Base-by-base conservation (phyloP, 139 green algal genomes). In the Pleodorina starrii region DNA sequence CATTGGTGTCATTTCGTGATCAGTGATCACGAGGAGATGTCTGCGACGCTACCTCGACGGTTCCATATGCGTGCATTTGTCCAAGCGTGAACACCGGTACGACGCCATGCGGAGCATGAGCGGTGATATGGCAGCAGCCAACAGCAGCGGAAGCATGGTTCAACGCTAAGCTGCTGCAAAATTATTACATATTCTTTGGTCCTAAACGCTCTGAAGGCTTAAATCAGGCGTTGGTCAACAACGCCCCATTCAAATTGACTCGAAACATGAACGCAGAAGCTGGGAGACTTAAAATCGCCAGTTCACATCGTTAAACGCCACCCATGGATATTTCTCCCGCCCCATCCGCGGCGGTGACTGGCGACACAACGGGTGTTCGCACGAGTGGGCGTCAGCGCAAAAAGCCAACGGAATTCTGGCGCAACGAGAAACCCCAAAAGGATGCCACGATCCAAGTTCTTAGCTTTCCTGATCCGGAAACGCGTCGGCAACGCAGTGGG, bases 321-420 rank as follows among this genome's bases (percentile, higher is more conserved):
- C n/a, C 29, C 35, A 87, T 87, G 80, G 80, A 77, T 5, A 6
- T 42, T 19, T 77, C 40, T 14, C 80, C 80, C 1, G 60, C 29
- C 0, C 16, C 80, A 12, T 77, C 57, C 16, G 9, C 46, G 2
- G 43, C 10, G 32, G 25, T 43, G 0, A 36, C 3, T 11, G 12
- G 0, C 4, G 80, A 46, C 10, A 19, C 42, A 2, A 19, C 32
- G 14, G 80, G 42, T 12, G 35, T 59, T 46, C 80, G 60, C 80
- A 87, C 80, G 14, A 66, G 29, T 27, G 40, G 60, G n/a, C 60
- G 80, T 14, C 3, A 4, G 2, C 80, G 80, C 17, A 48, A 2
- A 21, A 68, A 71, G 32, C 83, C 66, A n/a, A n/a, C 29, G 2
- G 32, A 71, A 36, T 88, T 81, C 36, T 88, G 83, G 83, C 19